A percentile compares a stretch with the other conserved stretches of the same genome.
Conservation (phyloP, 2,329 filamentous ascomycete species). For the Fonsecaea pugnacius region DNA sequence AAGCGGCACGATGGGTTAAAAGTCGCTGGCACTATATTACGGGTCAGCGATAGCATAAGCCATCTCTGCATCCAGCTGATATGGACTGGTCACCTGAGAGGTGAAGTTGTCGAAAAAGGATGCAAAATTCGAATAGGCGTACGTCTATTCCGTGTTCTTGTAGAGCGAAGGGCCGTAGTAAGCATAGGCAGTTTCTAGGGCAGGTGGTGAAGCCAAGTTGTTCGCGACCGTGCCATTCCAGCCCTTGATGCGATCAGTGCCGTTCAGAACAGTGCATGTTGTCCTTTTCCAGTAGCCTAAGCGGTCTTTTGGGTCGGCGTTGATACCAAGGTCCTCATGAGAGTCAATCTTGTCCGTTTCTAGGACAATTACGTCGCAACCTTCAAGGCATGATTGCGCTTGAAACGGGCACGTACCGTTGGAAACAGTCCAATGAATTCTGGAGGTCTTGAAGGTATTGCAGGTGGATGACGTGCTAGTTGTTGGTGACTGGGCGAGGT, state of each 20-base stretch:
- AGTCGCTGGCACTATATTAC: constrained; percentile 18
- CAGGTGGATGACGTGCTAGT: constrained; percentile 21
- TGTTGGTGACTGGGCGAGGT: constrained; percentile 16
- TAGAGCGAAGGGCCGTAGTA: constrained; percentile 26
- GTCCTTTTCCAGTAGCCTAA: constrained; percentile 30
- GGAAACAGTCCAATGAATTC: constrained; percentile 3
- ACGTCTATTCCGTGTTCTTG: constrained; percentile 31
- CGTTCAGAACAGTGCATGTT: constrained; percentile 32
- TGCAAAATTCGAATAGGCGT: constrained; percentile 29
- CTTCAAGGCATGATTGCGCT: constrained; percentile 23
- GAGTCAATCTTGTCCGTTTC: constrained; percentile 34
- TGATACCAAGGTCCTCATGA: constrained; percentile 33
- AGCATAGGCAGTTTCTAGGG: constrained; percentile 22
- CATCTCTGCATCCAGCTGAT: constrained; percentile 23
- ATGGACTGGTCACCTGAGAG: constrained; percentile 23
- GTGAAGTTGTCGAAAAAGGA: constrained; percentile 30
- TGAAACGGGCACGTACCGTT: constrained; percentile 26
- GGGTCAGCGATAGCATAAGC: constrained; percentile 14
- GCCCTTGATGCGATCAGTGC: constrained; percentile 19
- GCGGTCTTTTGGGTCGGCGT: constrained; percentile 28
- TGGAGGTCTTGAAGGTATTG: constrained; percentile 24
- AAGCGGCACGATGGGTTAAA: constrained; percentile 26
- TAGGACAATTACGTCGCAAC: constrained; percentile 18
- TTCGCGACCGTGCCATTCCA: constrained; percentile 26
- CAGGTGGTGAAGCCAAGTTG: background rate